Percentiles rank a stretch among this genome's conserved stretches.
phyloP scores from a whole-genome alignment of 192 early-diverging fungal genomes.

The Linderina pennispora region DNA sequence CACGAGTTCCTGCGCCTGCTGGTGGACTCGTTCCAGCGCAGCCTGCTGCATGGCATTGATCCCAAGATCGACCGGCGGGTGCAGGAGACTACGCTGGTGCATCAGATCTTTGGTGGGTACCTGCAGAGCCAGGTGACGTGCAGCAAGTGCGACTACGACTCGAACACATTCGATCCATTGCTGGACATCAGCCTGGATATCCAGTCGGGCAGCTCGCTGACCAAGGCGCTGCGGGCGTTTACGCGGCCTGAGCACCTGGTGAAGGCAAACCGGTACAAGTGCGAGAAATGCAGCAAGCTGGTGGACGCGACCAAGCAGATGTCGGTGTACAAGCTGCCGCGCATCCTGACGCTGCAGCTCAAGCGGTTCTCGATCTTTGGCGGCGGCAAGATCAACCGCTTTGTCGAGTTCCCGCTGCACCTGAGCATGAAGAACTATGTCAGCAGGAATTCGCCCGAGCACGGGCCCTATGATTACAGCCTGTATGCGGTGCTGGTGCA shows the following conservation, averaged over 20 bases:
- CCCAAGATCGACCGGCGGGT: slow-evolving; percentile 62
- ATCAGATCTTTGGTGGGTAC: slow-evolving; percentile 81
- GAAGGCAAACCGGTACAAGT: slow-evolving; percentile 70
- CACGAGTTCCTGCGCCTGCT: slow-evolving; percentile 79
- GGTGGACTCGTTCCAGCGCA: slow-evolving; percentile 65
- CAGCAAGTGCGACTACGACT: slow-evolving; percentile 60
- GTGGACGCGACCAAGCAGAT: slow-evolving; percentile 78
- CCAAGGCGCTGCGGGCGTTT: slow-evolving; percentile 65
- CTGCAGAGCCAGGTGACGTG: slow-evolving; percentile 75
- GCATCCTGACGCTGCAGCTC: slow-evolving; percentile 69
- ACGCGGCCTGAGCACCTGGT: slow-evolving; percentile 62
- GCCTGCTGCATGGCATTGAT: slow-evolving; percentile 49
- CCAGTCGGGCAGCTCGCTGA: slow-evolving; percentile 52
- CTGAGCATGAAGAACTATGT: slow-evolving; percentile 55
- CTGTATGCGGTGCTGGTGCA: slow-evolving; percentile 82
- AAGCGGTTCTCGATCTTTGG: slow-evolving; percentile 70
- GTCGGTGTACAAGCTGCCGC: slow-evolving; percentile 66
- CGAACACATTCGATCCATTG: slow-evolving; percentile 70
- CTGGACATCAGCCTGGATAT: slow-evolving; percentile 79
- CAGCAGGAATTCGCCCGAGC: slow-evolving; percentile 35
- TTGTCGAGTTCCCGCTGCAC: slow-evolving; percentile 54
- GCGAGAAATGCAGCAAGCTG: slow-evolving; percentile 70
- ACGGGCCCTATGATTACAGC: slow-evolving; percentile 54
- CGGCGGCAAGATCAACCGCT: slow-evolving; percentile 64
- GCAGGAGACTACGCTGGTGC: slow-evolving; percentile 68